A percentile compares a stretch with the other conserved stretches of the same genome.
Conservation (phyloP, 768 basidiomycete species). For the Goffeauzyma gilvescens region DNA sequence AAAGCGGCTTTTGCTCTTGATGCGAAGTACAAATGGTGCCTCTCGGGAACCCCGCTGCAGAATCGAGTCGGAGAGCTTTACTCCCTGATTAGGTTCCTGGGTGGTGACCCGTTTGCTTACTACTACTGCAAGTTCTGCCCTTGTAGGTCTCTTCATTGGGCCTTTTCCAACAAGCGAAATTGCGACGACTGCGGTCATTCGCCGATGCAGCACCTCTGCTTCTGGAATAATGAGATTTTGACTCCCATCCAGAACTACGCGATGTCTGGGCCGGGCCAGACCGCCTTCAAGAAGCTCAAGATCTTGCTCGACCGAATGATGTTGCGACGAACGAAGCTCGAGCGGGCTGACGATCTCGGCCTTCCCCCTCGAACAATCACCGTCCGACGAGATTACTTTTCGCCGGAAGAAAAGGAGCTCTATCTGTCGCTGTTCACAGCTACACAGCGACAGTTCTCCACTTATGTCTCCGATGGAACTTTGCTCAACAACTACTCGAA, state of each 20-base stretch:
- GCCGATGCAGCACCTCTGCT: conserved; percentile 49
- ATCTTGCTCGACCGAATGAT: conserved; percentile 83
- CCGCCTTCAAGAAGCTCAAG: conserved; percentile 80
- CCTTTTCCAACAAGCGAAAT: conserved; percentile 56
- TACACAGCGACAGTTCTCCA: conserved; percentile 74
- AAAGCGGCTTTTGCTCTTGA: conserved; percentile 86
- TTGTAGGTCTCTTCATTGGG: conserved; percentile 93
- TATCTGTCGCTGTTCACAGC: conserved; percentile 80
- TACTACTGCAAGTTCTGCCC: conserved; percentile 52
- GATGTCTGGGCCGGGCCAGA: conserved; percentile 55
- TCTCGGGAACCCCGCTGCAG: conserved; percentile 89
- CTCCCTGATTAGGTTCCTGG: conserved; percentile 69
- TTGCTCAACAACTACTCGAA: conserved; percentile 51
- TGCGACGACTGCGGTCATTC: conserved; percentile 48
- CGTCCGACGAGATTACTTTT: conserved; percentile 78
- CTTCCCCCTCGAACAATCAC: conserved; percentile 79
- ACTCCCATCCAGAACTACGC: conserved; percentile 82
- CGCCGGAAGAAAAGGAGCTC: conserved; percentile 88
- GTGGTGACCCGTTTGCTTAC: conserved; percentile 46
- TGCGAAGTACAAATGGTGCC: conserved; percentile 72
- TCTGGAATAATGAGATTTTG: conserved; percentile 87
- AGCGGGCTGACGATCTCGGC: conserved; percentile 89
- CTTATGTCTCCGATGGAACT: conserved; percentile 76
- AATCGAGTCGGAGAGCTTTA: conserved; percentile 98
- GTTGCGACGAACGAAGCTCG: conserved; percentile 55